Base-by-base conservation (phyloP, 257 asterid species). In the Fraxinus excelsior region DNA sequence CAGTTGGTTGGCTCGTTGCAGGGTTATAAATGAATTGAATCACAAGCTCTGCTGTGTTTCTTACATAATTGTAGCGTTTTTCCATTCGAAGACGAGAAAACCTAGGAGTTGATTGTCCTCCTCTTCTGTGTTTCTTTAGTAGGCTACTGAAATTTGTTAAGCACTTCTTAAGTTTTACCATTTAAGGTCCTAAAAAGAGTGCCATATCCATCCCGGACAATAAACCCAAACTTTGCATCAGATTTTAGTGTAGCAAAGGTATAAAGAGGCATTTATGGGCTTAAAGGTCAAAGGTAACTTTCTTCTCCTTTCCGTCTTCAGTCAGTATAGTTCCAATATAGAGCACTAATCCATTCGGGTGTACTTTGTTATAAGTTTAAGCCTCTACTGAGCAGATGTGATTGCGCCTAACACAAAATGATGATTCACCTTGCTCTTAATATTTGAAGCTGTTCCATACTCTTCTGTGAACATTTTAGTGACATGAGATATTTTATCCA, bases 331-430 rank as follows among this genome's bases (percentile, higher is more conserved):
- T 88, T 79, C 92, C 92, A 67, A 85, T 88, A n/a, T 86, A 88
- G 67, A 88, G 92, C 70, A 86, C 92, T 9, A 88, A 87, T 42
- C 92, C 92, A 77, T 86, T 88, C 1, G 76, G 87, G 70, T 90
- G 92, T 16, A 86, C 88, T 83, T 82, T 86, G 82, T 82, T 86
- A 49, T 84, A 75, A 88, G 69, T 74, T 88, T 88, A 40, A 88
- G 87, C 85, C 88, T 86, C 80, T 88, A 88, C 80, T 88, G 90
- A 53, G 92, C 92, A 80, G 90, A 88, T 46, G 90, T 88, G 80
- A 88, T 88, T 3, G 92, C 90, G 81, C 92, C 90, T 13, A 88
- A 81, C 53, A 88, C 92, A 16, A 88, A 88, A 49, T 88, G 92
- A 77, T 88, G 90, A 73, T 88, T 88, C 38, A 88, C 92, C 81